Evolutionary conservation across 2,329 filamentous ascomycete genomes (phyloP), one percentile per base, ranked within the genome.

Genomic region (Zymoseptoria passerinii): DNA sequence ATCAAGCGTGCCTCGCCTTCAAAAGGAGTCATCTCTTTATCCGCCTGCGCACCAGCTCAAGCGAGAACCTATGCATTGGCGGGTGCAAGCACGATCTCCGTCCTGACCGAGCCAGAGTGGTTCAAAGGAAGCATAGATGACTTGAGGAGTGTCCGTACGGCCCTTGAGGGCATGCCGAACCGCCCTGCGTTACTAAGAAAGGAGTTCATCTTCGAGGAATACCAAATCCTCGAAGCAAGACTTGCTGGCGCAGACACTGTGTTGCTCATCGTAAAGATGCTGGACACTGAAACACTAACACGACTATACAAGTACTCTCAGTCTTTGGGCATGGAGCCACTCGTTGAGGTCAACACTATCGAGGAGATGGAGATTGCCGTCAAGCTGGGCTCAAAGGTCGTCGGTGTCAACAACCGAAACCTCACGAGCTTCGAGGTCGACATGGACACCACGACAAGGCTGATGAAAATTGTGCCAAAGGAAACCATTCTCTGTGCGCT

Each of bases 111-210:
- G 75, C 94, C 95, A 0, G 89, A 97, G 70, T 99, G 94, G 94
- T 99, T 99, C 80, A 97, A 96, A 76, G 94, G 94, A 52, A 95
- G 88, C 74, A 92, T 99, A 61, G 92, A 99, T 59, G 94, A 99
- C 71, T 77, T 99, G 56, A 84, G 89, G 60, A 85, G 87, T 35
- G 94, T 97, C 28, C 85, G 94, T 50, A 89, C 92, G 73, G 91
- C 89, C 53, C 78, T 99, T n/a, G 84, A 91, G 67, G 87, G 88
- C 10, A 91, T 99, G 86, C 87, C 90, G 1, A 95, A 96, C 71
- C 83, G 94, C 55, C 95, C 94, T 2, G 95, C 92, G 1, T 83
- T 99, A 10, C 77, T 99, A 28, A 86, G 95, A 23, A 99, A 99
- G 72, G 94, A 99, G 67, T 99, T 99, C 69, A 85, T 99, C 48